Conservation (phyloP, 2,329 filamentous ascomycete genomes). For the Teratosphaeriaceae sp. region DNA sequence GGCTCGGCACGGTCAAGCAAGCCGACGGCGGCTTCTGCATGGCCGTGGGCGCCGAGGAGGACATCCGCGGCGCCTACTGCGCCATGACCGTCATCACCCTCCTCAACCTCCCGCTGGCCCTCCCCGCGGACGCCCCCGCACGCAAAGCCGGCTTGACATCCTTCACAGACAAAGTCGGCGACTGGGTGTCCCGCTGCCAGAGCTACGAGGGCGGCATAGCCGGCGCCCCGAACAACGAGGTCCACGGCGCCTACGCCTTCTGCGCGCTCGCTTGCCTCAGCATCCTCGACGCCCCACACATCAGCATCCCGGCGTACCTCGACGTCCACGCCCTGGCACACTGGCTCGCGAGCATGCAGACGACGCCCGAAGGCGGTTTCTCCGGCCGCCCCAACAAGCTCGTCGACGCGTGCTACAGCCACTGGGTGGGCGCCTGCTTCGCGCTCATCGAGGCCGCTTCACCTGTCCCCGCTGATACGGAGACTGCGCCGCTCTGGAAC, state of each 20-base stretch:
- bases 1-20: constrained; percentile 82
- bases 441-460: constrained; percentile 77
- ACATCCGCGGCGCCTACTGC: constrained; percentile 92
- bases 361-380: constrained; percentile 86
- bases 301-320: constrained; percentile 68
- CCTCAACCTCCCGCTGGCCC: constrained; percentile 71
- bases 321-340: constrained; percentile 69
- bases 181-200: constrained; percentile 83
- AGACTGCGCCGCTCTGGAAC: constrained; percentile 66
- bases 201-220: constrained; percentile 94
- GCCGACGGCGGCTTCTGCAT: constrained; percentile 84
- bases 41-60: constrained; percentile 79
- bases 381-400: constrained; percentile 95
- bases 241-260: constrained; percentile 94
- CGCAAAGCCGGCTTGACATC: constrained; percentile 54
- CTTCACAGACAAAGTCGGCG: constrained; percentile 66
- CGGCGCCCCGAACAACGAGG: constrained; percentile 76
- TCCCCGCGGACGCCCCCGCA: constrained; percentile 67
- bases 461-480: constrained; percentile 44
- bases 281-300: constrained; percentile 72
- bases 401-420: constrained; percentile 96
- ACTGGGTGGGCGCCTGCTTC: constrained; percentile 97
- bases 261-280: constrained; percentile 85
- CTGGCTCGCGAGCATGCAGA: constrained; percentile 87
- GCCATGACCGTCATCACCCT: constrained; percentile 78